Base-by-base conservation (phyloP, 306 rosid species). In the Quercus ilex region DNA sequence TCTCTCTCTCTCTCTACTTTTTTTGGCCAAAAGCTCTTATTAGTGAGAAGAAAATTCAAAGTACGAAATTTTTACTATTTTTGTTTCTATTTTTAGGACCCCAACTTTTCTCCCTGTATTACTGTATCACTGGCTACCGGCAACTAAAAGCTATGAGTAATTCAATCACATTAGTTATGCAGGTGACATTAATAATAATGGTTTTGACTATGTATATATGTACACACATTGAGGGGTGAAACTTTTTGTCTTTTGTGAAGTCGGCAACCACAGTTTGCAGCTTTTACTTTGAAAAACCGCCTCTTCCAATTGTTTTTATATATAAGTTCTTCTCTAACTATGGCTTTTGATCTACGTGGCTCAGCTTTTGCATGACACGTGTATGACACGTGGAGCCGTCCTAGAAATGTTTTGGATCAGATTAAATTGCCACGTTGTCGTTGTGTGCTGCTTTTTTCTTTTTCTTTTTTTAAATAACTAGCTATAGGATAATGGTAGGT, bases 391-490 rank as follows among this genome's bases (percentile, higher is more conserved):
- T 78, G 82, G 78, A 58, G 41, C 81, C 38, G 9, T 52, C n/a
- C 85, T 83, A 33, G 9, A 26, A 49, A 64, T 30, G 2, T 69
- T 80, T 53, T 78, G 84, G 87, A 86, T 86, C 81, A 83, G 89
- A 81, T 53, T 74, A 69, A 56, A 63, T 56, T 69, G 85, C 73
- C 87, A 68, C 74, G 59, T 84, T 82, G 60, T 84, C 77, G 69
- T 41, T 7, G 0, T 14, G 26, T 57, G 20, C 11, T 63, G 55
- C 11, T 2, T 41, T 41, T 41, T 38, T 38, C 6, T 6, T 0
- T 1, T 2, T 41, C 8, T 41, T 38, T 38, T 35, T 6, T 0
- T 1, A 38, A 38, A 38, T 7, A 38, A 41, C 46, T 41, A 8
- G 12, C 46, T 8, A 7, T 6, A 6, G 41, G 41, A 6, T 41